Evolutionary conservation across 208 protist genomes (phyloP).

Genomic region (Leishmania aethiopica): DNA sequence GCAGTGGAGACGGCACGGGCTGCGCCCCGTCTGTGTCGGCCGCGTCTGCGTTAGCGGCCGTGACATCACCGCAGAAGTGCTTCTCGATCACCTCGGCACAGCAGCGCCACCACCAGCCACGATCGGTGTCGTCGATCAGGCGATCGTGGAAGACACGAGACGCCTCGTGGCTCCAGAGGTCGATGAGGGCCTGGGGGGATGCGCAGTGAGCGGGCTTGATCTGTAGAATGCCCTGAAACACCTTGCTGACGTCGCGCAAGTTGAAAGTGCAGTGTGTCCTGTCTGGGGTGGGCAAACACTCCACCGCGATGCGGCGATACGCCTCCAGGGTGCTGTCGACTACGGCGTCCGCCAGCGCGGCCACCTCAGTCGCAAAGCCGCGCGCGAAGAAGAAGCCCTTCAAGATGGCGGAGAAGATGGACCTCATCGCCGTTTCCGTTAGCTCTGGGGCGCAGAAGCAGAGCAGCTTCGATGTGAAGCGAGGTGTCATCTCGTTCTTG

Average conservation of each 20-base stretch:
- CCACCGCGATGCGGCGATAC: slow-evolving; percentile 92
- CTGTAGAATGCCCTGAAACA: slow-evolving; percentile 96
- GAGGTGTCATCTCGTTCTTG: slow-evolving; percentile 92
- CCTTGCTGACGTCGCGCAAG: slow-evolving; percentile 96
- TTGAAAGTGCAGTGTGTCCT: slow-evolving; percentile 99
- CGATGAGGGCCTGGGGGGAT: slow-evolving; percentile 58
- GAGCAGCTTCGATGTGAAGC: slow-evolving; percentile 92
- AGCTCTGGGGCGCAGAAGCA: slow-evolving; percentile 93
- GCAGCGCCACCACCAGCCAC: slow-evolving; percentile 91
- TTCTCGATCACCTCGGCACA: slow-evolving; percentile 63
- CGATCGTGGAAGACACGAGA: slow-evolving; percentile 97
- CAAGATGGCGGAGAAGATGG: slow-evolving; percentile 96
- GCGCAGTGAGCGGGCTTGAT: slow-evolving; percentile 71
- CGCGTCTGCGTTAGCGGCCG: slow-evolving; percentile 25
- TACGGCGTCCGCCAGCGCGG: slow-evolving; percentile 51
- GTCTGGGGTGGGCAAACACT: slow-evolving; percentile 96
- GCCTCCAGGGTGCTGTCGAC: slow-evolving; percentile 93
- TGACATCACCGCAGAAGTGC: slow-evolving; percentile 52
- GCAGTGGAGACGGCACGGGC: not conserved
- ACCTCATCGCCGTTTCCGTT: slow-evolving; percentile 73
- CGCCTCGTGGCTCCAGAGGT: slow-evolving; percentile 95
- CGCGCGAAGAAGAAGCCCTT: slow-evolving; percentile 70
- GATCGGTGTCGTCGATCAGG: slow-evolving; percentile 92
- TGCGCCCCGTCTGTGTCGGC: slow-evolving; percentile 9
- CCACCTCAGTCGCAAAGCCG: slow-evolving; percentile 47